phyloP scores from a whole-genome alignment of 2,329 filamentous ascomycete genomes.

The Colletotrichum echinochloae region DNA sequence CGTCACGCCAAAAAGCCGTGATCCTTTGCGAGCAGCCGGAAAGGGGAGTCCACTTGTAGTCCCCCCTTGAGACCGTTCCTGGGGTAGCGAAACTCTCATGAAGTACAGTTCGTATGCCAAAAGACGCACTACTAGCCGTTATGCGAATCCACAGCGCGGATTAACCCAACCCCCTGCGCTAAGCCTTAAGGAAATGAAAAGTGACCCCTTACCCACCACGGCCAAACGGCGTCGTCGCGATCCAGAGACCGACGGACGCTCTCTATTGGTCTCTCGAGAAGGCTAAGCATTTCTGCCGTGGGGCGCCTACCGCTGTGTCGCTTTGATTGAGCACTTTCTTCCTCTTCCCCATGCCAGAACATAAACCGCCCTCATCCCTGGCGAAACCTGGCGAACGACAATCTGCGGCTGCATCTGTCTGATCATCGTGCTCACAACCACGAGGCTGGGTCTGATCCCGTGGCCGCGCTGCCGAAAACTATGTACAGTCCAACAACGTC shows the following conservation, averaged over 20 bases:
- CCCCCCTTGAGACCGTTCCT: neutral
- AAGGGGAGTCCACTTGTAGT: neutral
- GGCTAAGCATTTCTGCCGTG: slow-evolving; percentile 30
- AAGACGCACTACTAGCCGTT: neutral
- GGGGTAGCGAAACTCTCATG: neutral
- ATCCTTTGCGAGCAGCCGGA: slow-evolving; percentile 15
- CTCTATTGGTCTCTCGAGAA: slow-evolving; percentile 14
- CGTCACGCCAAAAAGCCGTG: neutral
- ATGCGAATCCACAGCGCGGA: neutral
- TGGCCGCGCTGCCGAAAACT: neutral
- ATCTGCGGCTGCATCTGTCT: slow-evolving; percentile 38
- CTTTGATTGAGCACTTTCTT: neutral
- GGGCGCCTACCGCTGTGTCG: neutral
- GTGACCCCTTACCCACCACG: slow-evolving; percentile 14
- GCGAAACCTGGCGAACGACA: slow-evolving; percentile 34
- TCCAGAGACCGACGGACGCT: slow-evolving; percentile 1
- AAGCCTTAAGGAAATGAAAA: slow-evolving; percentile 32
- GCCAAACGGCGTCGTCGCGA: slow-evolving; percentile 4
- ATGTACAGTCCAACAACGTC: neutral
- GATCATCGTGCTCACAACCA: slow-evolving; percentile 37
- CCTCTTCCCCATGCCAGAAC: neutral
- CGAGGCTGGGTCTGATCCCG: slow-evolving; percentile 4
- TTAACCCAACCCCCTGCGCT: slow-evolving; percentile 9
- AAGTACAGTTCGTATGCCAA: slow-evolving; percentile 9
- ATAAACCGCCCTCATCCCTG: slow-evolving; percentile 21